A percentile compares a stretch with the other conserved stretches of the same genome.
Evolutionary conservation across 2,329 filamentous ascomycete species (phyloP).

Genomic region (Fusarium nelsonii): DNA sequence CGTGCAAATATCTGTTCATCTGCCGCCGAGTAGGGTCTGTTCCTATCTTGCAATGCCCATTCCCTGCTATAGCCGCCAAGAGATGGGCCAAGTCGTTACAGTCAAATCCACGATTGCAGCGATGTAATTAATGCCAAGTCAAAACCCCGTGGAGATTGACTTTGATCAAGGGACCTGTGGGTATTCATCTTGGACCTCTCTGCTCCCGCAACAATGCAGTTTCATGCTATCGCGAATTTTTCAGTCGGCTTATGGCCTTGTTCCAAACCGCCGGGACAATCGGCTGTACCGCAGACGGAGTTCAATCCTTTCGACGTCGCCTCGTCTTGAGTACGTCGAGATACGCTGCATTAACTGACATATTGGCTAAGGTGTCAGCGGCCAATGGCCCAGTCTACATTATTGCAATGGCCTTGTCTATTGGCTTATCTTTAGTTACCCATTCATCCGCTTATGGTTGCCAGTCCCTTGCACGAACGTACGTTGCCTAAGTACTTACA

Average conservation of each 20-base stretch:
- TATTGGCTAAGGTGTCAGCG: neutral
- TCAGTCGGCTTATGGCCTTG: neutral
- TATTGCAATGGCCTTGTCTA: neutral
- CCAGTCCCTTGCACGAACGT: neutral
- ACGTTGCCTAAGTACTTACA: neutral
- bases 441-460: neutral
- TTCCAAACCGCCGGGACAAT: conserved; percentile 1
- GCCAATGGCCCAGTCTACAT: neutral
- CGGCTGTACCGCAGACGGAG: neutral
- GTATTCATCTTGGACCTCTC: neutral
- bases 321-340: conserved; percentile 6
- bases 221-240: neutral
- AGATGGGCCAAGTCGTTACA: conserved; percentile 22
- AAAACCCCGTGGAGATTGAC: conserved; percentile 14
- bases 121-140: conserved; percentile 2
- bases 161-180: conserved; percentile 21
- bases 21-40: neutral
- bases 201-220: neutral
- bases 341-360: conserved; percentile 18
- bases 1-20: neutral
- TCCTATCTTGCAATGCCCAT: neutral
- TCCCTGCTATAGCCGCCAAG: conserved; percentile 17
- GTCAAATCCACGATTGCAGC: neutral
- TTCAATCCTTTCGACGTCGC: neutral
- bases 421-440: neutral